These are phyloP conservation scores for Lodderomyces oxycetoniae DNA, from an alignment of 1,139 yeast genomes.

Conservation along the genomic window DNA sequence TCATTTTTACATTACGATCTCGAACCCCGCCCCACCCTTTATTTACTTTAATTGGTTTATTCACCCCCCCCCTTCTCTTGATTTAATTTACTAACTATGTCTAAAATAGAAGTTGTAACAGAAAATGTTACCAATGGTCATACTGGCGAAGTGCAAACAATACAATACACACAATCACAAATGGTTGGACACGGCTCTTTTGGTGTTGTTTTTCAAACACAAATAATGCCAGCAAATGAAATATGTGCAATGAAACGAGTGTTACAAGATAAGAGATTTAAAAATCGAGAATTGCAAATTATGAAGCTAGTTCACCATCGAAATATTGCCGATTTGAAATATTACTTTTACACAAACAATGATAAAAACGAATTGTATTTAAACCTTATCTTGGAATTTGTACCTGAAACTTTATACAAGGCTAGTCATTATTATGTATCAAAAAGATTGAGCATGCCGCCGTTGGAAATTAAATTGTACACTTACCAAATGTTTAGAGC, in stretches of 20 bases:
- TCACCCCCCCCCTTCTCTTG: neutral
- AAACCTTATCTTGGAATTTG: slow-evolving; percentile 82
- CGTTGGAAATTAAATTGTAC: slow-evolving; percentile 81
- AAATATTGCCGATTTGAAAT: slow-evolving; percentile 82
- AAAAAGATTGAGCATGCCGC: slow-evolving; percentile 78
- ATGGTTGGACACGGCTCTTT: slow-evolving; percentile 98
- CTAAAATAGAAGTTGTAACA: slow-evolving; percentile 53
- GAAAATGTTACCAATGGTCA: slow-evolving; percentile 75
- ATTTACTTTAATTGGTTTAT: slow-evolving; percentile 1
- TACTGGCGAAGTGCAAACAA: slow-evolving; percentile 56
- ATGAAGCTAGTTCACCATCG: slow-evolving; percentile 88
- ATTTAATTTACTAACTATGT: slow-evolving; percentile 23
- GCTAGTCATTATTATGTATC: slow-evolving; percentile 81
- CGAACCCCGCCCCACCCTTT: neutral
- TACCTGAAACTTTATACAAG: slow-evolving; percentile 92
- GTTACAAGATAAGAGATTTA: slow-evolving; percentile 89
- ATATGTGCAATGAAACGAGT: slow-evolving; percentile 91
- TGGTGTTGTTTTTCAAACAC: slow-evolving; percentile 92
- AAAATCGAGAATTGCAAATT: slow-evolving; percentile 92
- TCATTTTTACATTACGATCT: neutral
- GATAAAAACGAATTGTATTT: slow-evolving; percentile 78
- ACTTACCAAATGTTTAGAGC: slow-evolving; percentile 91
- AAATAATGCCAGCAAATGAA: slow-evolving; percentile 68
- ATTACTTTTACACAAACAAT: slow-evolving; percentile 81
- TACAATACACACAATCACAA: slow-evolving; percentile 68